These are phyloP conservation scores for Croton setiger DNA, from an alignment of 441 rosid genomes.

Conservation along the genomic window DNA sequence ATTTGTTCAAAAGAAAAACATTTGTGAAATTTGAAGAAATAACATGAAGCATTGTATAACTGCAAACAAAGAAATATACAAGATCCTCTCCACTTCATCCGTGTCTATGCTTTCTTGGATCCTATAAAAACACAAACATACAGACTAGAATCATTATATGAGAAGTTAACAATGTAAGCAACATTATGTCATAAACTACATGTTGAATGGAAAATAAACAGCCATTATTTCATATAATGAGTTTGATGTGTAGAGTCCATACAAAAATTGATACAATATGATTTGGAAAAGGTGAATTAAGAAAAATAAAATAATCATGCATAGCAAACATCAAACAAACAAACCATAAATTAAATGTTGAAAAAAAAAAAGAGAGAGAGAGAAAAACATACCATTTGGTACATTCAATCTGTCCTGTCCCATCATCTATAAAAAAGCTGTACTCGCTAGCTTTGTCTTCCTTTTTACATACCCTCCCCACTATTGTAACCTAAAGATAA, in stretches of 20 bases:
- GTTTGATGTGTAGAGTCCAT: too few relatives aligned
- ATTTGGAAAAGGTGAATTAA: too few relatives aligned
- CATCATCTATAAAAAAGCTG: conserved; percentile 71
- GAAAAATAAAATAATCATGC: too few relatives aligned
- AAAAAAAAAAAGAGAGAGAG: background rate
- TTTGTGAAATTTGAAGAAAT: conserved; percentile 6
- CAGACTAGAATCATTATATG: conserved; percentile 15
- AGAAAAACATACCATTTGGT: conserved; percentile 53
- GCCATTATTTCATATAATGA: too few relatives aligned
- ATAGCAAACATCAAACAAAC: background rate
- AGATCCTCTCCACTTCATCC: conserved; percentile 65
- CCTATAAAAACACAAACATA: conserved; percentile 42
- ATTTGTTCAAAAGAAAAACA: background rate
- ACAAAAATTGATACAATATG: too few relatives aligned
- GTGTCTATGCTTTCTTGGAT: conserved; percentile 76
- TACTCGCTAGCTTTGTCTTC: conserved; percentile 78
- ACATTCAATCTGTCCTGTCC: conserved; percentile 86
- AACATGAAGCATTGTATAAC: background rate
- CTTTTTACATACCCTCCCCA: conserved; percentile 66
- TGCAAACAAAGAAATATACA: conserved; percentile 35
- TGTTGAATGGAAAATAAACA: background rate
- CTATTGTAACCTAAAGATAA: conserved; percentile 53
- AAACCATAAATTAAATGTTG: background rate
- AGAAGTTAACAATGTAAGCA: background rate
- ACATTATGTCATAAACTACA: background rate